These are phyloP conservation scores for Calonectria hongkongensis DNA, from an alignment of 2,329 filamentous ascomycete genomes.

Conservation along the genomic window DNA sequence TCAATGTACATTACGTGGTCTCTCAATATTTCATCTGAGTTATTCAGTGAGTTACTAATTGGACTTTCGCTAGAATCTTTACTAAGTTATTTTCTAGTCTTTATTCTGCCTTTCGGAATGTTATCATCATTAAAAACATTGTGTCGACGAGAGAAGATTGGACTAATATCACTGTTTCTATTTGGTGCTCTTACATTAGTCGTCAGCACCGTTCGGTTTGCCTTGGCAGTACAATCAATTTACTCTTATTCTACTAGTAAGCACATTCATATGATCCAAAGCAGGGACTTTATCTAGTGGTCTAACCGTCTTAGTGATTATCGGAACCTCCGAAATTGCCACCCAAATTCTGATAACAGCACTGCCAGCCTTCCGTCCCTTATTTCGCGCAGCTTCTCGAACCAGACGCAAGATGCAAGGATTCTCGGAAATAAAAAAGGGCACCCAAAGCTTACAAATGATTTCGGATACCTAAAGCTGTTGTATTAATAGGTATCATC, in stretches of 20 bases:
- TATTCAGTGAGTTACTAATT: neutral
- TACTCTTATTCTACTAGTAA: neutral
- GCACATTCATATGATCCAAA: neutral
- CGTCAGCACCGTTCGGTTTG: slow-evolving; percentile 7
- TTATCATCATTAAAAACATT: slow-evolving; percentile 10
- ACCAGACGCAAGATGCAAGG: neutral
- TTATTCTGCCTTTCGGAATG: neutral
- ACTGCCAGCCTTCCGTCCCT: slow-evolving; percentile 1
- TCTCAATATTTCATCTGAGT: slow-evolving; percentile 1
- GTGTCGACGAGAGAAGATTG: neutral
- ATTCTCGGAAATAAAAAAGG: slow-evolving; percentile 6
- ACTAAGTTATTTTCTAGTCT: neutral
- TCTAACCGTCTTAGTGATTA: neutral
- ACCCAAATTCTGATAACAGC: slow-evolving; percentile 8
- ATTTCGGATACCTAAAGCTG: neutral
- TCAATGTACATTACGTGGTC: slow-evolving; percentile 14
- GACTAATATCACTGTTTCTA: neutral
- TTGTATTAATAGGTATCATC: no score
- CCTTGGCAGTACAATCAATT: neutral
- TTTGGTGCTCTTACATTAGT: neutral
- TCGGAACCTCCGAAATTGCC: neutral
- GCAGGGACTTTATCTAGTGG: neutral
- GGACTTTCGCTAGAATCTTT: no score
- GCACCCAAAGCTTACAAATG: slow-evolving; percentile 10
- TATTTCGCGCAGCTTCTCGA: neutral